Percentiles rank a stretch among this genome's conserved stretches.
Evolutionary conservation across 176 grass and related monocot species (phyloP).

Genomic region (Aegilops tauschii): DNA sequence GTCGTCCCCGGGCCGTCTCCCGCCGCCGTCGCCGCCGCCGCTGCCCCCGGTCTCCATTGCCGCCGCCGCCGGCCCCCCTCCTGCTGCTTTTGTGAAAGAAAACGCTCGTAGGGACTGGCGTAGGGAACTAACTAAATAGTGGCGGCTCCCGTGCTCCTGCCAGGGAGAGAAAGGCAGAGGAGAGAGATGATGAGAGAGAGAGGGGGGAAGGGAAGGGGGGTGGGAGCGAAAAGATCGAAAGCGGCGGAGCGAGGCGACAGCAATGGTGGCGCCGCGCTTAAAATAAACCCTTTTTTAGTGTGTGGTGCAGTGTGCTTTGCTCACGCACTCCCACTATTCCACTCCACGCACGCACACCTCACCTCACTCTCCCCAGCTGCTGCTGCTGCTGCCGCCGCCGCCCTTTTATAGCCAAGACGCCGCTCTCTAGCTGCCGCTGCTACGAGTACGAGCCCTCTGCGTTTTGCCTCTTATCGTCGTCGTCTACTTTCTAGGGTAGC

Average conservation of each 20-base stretch:
- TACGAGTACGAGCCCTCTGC: background rate
- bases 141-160: background rate
- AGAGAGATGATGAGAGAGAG: background rate
- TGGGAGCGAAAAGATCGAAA: background rate
- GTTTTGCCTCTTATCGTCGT: background rate
- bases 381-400: background rate
- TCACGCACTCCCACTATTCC: background rate
- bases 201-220: background rate
- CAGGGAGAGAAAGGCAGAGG: background rate
- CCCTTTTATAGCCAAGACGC: background rate
- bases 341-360: constrained; percentile 16
- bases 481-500: background rate
- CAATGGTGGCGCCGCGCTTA: constrained; percentile 31
- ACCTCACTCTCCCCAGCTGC: background rate
- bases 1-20: constrained; percentile 38
- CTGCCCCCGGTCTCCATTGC: constrained; percentile 57
- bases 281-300: constrained; percentile 21
- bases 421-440: background rate
- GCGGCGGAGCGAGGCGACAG: constrained; percentile 23
- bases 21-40: constrained; percentile 5
- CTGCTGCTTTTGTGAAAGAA: background rate
- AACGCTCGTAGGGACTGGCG: background rate
- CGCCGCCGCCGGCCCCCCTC: background rate
- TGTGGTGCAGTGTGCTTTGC: constrained; percentile 37
- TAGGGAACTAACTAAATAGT: background rate